Conservation (phyloP, 768 basidiomycete species). For the Rhizopogon roseolus region DNA sequence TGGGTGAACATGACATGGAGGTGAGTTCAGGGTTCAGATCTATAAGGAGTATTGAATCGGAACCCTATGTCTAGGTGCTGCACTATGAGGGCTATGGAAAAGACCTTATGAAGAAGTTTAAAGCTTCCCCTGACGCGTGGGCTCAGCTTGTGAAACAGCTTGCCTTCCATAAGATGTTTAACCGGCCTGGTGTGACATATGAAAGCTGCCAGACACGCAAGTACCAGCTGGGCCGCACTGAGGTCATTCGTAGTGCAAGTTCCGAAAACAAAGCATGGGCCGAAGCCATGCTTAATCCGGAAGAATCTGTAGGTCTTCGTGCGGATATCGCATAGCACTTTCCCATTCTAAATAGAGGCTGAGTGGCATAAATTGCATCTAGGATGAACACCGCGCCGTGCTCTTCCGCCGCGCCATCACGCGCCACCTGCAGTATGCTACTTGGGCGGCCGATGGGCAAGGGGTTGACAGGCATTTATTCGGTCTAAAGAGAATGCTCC, state of each 20-base stretch:
- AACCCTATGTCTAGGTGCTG: constrained; percentile 45
- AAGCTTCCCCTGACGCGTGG: constrained; percentile 90
- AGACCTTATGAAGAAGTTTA: constrained; percentile 74
- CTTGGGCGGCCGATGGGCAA: constrained; percentile 90
- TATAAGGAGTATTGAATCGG: not conserved
- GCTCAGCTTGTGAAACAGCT: constrained; percentile 94
- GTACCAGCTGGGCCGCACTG: constrained; percentile 86
- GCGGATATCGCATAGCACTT: not conserved
- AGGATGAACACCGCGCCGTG: constrained; percentile 54
- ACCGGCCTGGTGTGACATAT: constrained; percentile 77
- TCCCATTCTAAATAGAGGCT: constrained; percentile 1
- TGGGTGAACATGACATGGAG: constrained; percentile 74
- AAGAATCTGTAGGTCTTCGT: constrained; percentile 37
- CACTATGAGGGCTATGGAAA: constrained; percentile 92
- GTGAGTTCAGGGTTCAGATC: constrained; percentile 31
- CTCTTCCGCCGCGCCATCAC: constrained; percentile 73
- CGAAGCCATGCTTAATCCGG: constrained; percentile 76
- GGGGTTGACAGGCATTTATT: constrained; percentile 96
- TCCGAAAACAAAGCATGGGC: constrained; percentile 82
- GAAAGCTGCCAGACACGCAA: constrained; percentile 94
- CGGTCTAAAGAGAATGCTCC: constrained; percentile 81
- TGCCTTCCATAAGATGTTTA: constrained; percentile 84
- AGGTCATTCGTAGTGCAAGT: constrained; percentile 87
- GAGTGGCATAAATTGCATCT: not conserved
- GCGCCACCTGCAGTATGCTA: constrained; percentile 84